Percentiles rank a stretch among this genome's conserved stretches.
These are phyloP conservation scores for Spizellomyces sp. DNA, from an alignment of 192 early-diverging fungal genomes.

Conservation along the genomic window DNA sequence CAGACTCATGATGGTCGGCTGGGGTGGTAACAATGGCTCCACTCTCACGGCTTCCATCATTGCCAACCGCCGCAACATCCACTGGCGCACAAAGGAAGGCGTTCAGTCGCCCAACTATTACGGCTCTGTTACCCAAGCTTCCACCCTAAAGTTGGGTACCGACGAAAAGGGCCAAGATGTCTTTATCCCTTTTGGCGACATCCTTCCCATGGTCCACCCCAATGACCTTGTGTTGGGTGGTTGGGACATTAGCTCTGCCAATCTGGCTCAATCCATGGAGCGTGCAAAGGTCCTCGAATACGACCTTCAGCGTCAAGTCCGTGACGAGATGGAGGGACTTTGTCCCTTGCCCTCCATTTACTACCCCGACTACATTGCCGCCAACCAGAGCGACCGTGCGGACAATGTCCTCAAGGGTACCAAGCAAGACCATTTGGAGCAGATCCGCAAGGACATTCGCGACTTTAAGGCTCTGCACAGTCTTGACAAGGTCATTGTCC, in stretches of 20 bases:
- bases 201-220: conserved; percentile 96
- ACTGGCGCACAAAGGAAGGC: conserved; percentile 94
- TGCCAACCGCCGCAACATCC: conserved; percentile 86
- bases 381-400: conserved; percentile 96
- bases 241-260: conserved; percentile 92
- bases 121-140: conserved; percentile 95
- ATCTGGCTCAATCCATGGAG: conserved; percentile 90
- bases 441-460: conserved; percentile 91
- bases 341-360: conserved; percentile 95
- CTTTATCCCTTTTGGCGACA: conserved; percentile 87
- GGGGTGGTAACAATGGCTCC: conserved; percentile 99
- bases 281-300: conserved; percentile 95
- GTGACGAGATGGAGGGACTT: conserved; percentile 74
- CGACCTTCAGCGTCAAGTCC: conserved; percentile 93
- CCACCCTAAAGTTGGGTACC: conserved; percentile 93
- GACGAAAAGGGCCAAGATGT: conserved; percentile 81
- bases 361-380: conserved; percentile 99
- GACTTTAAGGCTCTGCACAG: conserved; percentile 88
- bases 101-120: conserved; percentile 93
- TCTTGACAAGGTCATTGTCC: conserved; percentile 91
- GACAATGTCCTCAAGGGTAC: conserved; percentile 85
- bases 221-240: conserved; percentile 97
- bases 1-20: conserved; percentile 94
- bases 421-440: conserved; percentile 91
- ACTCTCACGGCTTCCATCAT: conserved; percentile 96